Evolutionary conservation across 2,329 filamentous ascomycete genomes (phyloP).

Genomic region (Xylaria polymorpha): DNA sequence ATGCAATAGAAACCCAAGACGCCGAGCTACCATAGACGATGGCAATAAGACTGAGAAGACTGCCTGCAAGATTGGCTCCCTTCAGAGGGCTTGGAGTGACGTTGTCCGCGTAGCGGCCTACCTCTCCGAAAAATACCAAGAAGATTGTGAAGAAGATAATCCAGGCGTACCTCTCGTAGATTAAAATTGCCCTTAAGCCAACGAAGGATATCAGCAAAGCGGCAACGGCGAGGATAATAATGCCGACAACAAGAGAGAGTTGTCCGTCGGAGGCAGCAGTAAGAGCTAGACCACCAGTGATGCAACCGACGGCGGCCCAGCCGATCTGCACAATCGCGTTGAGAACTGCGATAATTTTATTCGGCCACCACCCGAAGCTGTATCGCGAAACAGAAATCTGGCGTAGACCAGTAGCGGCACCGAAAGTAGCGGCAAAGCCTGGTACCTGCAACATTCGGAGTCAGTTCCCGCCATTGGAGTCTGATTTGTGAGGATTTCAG

Average conservation of each 20-base stretch:
- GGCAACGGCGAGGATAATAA: slow-evolving; percentile 62
- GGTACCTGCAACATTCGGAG: slow-evolving; percentile 44
- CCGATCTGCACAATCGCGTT: slow-evolving; percentile 63
- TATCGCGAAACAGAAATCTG: slow-evolving; percentile 63
- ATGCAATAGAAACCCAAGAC: slow-evolving; percentile 60
- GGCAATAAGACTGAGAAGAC: slow-evolving; percentile 57
- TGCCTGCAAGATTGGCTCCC: slow-evolving; percentile 55
- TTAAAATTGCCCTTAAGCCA: slow-evolving; percentile 61
- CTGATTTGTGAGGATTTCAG: too few relatives aligned
- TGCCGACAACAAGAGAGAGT: slow-evolving; percentile 63
- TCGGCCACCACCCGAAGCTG: slow-evolving; percentile 63
- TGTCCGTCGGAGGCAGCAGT: slow-evolving; percentile 58
- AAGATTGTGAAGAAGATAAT: slow-evolving; percentile 61
- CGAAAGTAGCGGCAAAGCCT: slow-evolving; percentile 64
- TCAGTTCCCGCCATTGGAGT: too few relatives aligned
- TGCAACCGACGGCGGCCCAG: slow-evolving; percentile 63
- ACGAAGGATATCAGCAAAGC: slow-evolving; percentile 64
- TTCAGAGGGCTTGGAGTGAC: slow-evolving; percentile 50
- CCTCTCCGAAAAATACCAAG: slow-evolving; percentile 61
- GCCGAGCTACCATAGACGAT: slow-evolving; percentile 62
- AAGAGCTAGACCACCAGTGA: slow-evolving; percentile 63
- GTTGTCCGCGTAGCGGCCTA: slow-evolving; percentile 56
- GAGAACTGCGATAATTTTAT: slow-evolving; percentile 61
- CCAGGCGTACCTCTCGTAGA: slow-evolving; percentile 64
- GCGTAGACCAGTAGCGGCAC: slow-evolving; percentile 61